These are phyloP conservation scores for Xylariaceae sp. DNA, from an alignment of 2,329 filamentous ascomycete species.

Conservation along the genomic window DNA sequence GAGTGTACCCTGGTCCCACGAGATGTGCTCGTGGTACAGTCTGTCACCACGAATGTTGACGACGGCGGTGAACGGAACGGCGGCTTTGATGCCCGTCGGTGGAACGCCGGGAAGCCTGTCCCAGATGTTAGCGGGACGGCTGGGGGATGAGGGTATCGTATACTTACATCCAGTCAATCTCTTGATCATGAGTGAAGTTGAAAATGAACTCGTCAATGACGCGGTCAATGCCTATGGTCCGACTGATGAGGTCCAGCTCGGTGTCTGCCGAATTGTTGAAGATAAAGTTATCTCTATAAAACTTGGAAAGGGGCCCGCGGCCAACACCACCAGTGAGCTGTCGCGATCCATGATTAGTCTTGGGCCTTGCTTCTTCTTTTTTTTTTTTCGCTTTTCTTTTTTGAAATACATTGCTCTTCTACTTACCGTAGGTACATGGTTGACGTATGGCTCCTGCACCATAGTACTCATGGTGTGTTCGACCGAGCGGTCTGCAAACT, in stretches of 20 bases:
- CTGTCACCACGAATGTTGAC: constrained; percentile 66
- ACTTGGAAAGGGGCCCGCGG: constrained; percentile 55
- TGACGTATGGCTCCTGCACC: constrained; percentile 75
- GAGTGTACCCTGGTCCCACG: constrained; percentile 64
- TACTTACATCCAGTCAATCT: constrained; percentile 66
- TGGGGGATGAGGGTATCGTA: not conserved
- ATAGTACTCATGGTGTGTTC: constrained; percentile 76
- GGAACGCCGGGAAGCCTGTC: constrained; percentile 54
- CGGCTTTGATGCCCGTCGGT: constrained; percentile 48
- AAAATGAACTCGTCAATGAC: constrained; percentile 69
- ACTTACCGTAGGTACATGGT: constrained; percentile 60
- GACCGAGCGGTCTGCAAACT: constrained; percentile 66
- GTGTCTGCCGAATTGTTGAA: constrained; percentile 68
- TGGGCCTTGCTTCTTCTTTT: not conserved
- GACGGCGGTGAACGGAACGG: constrained; percentile 60
- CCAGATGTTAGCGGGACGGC: not conserved
- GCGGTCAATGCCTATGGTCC: constrained; percentile 67
- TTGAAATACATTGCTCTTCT: no score
- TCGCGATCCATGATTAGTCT: no score
- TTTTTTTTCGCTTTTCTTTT: constrained; percentile 51
- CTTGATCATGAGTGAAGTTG: constrained; percentile 56
- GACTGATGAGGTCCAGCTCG: constrained; percentile 62
- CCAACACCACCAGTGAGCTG: constrained; percentile 62
- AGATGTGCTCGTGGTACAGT: constrained; percentile 66
- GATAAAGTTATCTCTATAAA: constrained; percentile 72